Conservation (phyloP, 768 basidiomycete genomes). For the Wakefieldia striispora region DNA sequence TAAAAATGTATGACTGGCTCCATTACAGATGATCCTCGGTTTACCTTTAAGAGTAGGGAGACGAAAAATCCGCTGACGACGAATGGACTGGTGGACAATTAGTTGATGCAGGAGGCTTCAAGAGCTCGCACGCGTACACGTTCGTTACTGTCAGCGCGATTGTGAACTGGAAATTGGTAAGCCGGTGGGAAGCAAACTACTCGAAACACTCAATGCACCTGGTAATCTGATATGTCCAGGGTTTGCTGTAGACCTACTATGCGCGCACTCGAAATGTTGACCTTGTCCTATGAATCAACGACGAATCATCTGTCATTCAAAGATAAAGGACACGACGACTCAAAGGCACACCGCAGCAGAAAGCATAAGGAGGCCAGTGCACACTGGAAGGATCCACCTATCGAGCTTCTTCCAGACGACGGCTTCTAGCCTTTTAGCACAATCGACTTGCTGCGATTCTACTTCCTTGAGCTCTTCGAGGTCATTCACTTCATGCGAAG, state of each 20-base stretch:
- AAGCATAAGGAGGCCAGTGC: slow-evolving; percentile 47
- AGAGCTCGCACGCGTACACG: slow-evolving; percentile 7
- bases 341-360: slow-evolving; percentile 44
- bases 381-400: slow-evolving; percentile 44
- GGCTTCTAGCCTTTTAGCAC: slow-evolving; percentile 28
- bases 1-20: too few species aligned
- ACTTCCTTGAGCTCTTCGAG: neutral
- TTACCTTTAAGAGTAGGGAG: slow-evolving; percentile 53
- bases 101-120: neutral
- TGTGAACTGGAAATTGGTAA: slow-evolving; percentile 26
- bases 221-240: slow-evolving; percentile 28
- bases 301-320: neutral
- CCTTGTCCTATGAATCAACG: too few species aligned
- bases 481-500: neutral
- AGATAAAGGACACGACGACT: neutral
- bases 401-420: slow-evolving; percentile 48
- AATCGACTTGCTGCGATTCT: slow-evolving; percentile 4
- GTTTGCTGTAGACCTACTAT: slow-evolving; percentile 55
- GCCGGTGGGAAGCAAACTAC: neutral
- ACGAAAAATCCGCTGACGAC: slow-evolving; percentile 58
- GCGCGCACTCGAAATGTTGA: slow-evolving; percentile 53
- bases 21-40: neutral
- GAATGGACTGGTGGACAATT: slow-evolving; percentile 37
- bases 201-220: slow-evolving; percentile 1
- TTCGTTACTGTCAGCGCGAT: slow-evolving; percentile 25